Conservation (phyloP, 1,139 yeast genomes). For the Debaryomyces nepalensis region DNA sequence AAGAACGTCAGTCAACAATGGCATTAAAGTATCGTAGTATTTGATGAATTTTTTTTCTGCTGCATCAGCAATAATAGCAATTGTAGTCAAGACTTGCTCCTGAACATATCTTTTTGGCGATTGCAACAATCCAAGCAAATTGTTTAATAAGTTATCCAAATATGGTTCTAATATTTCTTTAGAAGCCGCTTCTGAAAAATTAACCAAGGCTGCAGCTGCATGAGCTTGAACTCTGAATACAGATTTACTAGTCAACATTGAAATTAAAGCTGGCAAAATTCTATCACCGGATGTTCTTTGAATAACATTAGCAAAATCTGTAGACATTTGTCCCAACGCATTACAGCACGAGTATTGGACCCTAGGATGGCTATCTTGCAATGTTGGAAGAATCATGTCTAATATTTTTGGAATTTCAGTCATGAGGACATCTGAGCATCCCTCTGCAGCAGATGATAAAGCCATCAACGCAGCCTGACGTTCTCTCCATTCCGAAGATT, state of each 20-base stretch:
- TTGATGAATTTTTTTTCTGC: conserved; percentile 87
- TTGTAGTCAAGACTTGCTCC: conserved; percentile 95
- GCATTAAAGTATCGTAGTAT: conserved; percentile 95
- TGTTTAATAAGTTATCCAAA: conserved; percentile 75
- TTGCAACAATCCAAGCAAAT: conserved; percentile 74
- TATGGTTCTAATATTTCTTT: conserved; percentile 89
- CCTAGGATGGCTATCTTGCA: conserved; percentile 85
- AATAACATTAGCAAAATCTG: conserved; percentile 90
- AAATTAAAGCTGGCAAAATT: conserved; percentile 85
- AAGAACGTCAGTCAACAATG: conserved; percentile 78
- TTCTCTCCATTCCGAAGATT: conserved; percentile 84
- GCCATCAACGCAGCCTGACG: conserved; percentile 98
- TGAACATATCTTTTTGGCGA: conserved; percentile 93
- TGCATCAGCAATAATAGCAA: conserved; percentile 98
- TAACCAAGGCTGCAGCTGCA: conserved; percentile 97
- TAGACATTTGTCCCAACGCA: conserved; percentile 96
- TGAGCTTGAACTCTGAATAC: conserved; percentile 96
- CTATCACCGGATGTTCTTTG: conserved; percentile 80
- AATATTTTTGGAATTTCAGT: conserved; percentile 80
- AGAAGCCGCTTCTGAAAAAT: conserved; percentile 90
- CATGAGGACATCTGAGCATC: conserved; percentile 88
- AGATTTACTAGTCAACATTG: conserved; percentile 69
- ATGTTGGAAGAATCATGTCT: conserved; percentile 81
- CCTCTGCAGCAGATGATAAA: conserved; percentile 94
- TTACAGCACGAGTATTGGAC: conserved; percentile 98